Conservation (phyloP, 805 yeast genomes). For the Yamadazyma laniorum region DNA sequence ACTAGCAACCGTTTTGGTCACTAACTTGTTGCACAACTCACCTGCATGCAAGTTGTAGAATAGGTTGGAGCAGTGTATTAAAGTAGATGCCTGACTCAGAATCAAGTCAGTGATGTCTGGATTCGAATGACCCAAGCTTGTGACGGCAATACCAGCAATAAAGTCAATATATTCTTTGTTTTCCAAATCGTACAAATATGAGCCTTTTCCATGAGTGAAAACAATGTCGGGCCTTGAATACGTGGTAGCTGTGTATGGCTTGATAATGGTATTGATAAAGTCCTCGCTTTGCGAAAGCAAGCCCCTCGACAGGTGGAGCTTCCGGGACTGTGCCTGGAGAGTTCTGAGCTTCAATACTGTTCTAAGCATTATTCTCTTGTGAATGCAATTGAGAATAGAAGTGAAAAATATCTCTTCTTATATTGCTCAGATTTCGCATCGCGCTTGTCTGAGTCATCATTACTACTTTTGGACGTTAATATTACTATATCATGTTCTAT, state of each 20-base stretch:
- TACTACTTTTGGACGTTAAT: conserved; percentile 21
- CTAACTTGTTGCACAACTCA: conserved; percentile 67
- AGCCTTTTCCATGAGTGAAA: conserved; percentile 77
- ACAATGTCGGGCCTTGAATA: conserved; percentile 78
- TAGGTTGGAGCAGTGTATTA: conserved; percentile 83
- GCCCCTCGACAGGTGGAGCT: background rate
- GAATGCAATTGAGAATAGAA: background rate
- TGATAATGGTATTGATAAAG: conserved; percentile 44
- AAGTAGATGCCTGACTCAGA: conserved; percentile 64
- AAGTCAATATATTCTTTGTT: conserved; percentile 81
- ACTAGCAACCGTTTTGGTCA: conserved; percentile 60
- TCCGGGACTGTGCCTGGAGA: too few species aligned
- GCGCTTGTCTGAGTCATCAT: conserved; percentile 31
- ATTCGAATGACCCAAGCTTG: conserved; percentile 88
- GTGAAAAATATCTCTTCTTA: conserved; percentile 1
- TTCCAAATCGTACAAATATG: conserved; percentile 77
- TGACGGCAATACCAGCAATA: conserved; percentile 95
- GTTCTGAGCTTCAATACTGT: background rate
- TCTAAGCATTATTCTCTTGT: background rate
- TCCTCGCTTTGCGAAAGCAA: conserved; percentile 31
- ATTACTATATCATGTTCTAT: conserved; percentile 18
- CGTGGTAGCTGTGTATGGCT: conserved; percentile 67
- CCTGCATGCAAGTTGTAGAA: conserved; percentile 85
- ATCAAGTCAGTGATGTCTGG: conserved; percentile 70
- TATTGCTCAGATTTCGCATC: conserved; percentile 24